A percentile compares a stretch with the other conserved stretches of the same genome.
These are phyloP conservation scores for Knoxia roxburghii DNA, from an alignment of 257 asterid genomes.

Conservation along the genomic window DNA sequence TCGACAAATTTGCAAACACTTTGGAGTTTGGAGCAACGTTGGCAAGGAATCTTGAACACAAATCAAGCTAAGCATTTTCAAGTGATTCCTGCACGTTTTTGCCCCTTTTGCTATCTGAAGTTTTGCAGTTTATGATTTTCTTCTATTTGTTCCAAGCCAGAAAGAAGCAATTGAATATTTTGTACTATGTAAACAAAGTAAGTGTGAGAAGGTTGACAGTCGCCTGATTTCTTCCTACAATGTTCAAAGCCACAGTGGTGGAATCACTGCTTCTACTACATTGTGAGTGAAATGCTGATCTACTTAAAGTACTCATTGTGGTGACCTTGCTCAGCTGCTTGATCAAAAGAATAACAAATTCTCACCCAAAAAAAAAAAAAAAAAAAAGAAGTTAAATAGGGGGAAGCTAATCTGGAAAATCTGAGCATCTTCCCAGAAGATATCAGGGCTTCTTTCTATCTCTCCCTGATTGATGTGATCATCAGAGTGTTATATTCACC, in stretches of 20 bases:
- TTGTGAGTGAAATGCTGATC: background rate
- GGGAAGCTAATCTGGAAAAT: background rate
- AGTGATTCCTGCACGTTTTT: background rate
- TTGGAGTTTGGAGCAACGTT: background rate
- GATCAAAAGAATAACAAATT: constrained; percentile 11
- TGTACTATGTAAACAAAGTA: background rate
- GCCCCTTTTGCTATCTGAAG: background rate
- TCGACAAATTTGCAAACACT: background rate
- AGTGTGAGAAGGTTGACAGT: background rate
- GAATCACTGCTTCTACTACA: background rate
- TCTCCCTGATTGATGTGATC: no score
- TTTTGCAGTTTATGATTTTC: background rate
- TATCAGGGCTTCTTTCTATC: background rate
- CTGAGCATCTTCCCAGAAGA: background rate
- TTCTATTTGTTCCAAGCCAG: background rate
- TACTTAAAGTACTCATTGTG: no score
- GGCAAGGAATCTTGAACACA: background rate
- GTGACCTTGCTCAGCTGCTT: background rate
- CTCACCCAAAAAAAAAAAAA: no score
- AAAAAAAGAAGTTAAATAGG: background rate
- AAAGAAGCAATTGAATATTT: background rate
- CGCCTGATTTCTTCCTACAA: background rate
- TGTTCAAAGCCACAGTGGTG: background rate
- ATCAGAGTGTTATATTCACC: background rate
- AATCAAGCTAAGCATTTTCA: background rate